Evolutionary conservation across 2,329 filamentous ascomycete genomes (phyloP).

Genomic region (Phaeophleospora eucalypticola): DNA sequence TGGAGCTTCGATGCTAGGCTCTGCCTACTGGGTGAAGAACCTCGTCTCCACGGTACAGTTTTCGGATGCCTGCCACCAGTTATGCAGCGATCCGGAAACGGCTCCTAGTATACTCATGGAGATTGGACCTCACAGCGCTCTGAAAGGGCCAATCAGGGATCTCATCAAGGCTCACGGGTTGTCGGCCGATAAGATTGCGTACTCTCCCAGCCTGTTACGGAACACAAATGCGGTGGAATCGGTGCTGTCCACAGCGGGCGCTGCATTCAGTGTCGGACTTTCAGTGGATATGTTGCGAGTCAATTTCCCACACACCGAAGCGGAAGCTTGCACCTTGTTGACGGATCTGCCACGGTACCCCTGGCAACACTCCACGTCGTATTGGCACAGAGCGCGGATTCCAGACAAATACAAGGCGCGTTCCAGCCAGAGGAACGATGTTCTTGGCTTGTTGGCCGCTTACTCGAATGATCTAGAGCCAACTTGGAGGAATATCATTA

Average conservation of each 20-base stretch:
- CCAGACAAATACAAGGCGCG: background rate
- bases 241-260: background rate
- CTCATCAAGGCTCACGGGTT: background rate
- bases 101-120: slow-evolving; percentile 3
- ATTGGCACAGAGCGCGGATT: background rate
- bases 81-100: background rate
- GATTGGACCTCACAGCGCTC: slow-evolving; percentile 8
- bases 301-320: background rate
- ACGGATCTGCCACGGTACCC: background rate
- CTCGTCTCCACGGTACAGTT: slow-evolving; percentile 44
- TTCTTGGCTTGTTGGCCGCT: background rate
- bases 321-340: background rate
- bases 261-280: background rate
- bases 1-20: background rate
- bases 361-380: background rate
- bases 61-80: background rate
- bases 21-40: slow-evolving; percentile 45
- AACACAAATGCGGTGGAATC: background rate
- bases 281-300: slow-evolving; percentile 1
- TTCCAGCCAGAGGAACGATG: background rate
- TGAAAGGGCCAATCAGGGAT: slow-evolving; percentile 1
- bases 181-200: background rate
- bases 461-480: slow-evolving; percentile 5
- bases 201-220: background rate
- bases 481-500: slow-evolving; percentile 4